A percentile compares a stretch with the other conserved stretches of the same genome.
Conservation (phyloP, 2,329 filamentous ascomycete genomes). For the Didymella keratinophila region DNA sequence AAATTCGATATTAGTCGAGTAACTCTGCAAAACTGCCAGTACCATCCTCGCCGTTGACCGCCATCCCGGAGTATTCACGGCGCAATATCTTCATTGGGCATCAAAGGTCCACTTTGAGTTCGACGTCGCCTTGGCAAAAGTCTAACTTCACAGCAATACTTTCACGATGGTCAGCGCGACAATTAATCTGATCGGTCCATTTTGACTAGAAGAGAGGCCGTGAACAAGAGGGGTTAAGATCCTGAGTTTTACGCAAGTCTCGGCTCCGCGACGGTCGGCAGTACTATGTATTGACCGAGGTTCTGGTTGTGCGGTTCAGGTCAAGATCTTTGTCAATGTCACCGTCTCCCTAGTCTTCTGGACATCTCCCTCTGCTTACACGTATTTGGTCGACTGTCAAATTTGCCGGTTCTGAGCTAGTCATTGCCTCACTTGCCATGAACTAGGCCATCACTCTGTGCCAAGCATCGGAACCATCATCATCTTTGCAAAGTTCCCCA, state of each 20-base stretch:
- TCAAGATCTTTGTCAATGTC: too few relatives aligned
- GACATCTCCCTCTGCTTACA: not conserved
- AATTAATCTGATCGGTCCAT: not conserved
- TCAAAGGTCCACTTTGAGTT: not conserved
- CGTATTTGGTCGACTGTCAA: too few relatives aligned
- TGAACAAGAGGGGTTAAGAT: not conserved
- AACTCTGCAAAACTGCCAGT: not conserved
- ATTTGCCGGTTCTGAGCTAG: not conserved
- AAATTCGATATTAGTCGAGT: constrained; percentile 1
- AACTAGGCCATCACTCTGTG: not conserved
- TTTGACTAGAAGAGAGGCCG: not conserved
- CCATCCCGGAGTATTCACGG: constrained; percentile 9
- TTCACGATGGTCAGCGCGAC: not conserved
- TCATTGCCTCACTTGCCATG: not conserved
- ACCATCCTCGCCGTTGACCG: constrained; percentile 10
- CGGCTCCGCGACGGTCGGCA: not conserved
- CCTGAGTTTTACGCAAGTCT: not conserved
- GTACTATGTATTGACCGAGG: not conserved
- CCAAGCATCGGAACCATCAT: not conserved
- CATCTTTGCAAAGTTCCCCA: not conserved
- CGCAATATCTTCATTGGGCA: constrained; percentile 12
- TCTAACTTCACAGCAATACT: not conserved
- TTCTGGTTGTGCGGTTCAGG: not conserved
- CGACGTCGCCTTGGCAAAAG: not conserved
- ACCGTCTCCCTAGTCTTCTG: too few relatives aligned